These are phyloP conservation scores for Exophiala mesophila DNA, from an alignment of 2,329 filamentous ascomycete species.

Conservation along the genomic window DNA sequence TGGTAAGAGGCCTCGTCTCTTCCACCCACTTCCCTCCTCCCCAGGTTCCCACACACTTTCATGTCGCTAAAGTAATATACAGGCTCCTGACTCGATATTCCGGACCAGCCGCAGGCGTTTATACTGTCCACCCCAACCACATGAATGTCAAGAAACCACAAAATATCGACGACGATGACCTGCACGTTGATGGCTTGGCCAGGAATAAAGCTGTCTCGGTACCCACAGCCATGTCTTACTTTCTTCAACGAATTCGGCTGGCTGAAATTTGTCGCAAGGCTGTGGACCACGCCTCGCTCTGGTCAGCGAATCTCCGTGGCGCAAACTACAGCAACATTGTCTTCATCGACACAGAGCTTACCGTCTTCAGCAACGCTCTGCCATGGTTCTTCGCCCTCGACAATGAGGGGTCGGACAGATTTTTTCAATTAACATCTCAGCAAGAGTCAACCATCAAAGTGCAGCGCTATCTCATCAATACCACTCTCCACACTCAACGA, in stretches of 20 bases:
- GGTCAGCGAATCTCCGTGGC: not conserved
- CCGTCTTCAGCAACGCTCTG: not conserved
- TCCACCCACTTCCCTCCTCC: too few relatives aligned
- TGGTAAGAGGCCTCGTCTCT: not conserved
- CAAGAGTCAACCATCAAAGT: not conserved
- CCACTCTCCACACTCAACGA: not conserved
- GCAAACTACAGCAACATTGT: slow-evolving; percentile 1
- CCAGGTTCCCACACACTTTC: not conserved
- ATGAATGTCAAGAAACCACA: not conserved
- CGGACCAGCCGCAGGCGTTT: not conserved
- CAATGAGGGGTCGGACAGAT: not conserved
- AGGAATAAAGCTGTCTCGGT: not conserved
- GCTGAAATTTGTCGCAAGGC: not conserved
- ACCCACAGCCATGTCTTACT: not conserved
- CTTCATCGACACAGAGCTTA: not conserved
- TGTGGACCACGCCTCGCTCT: not conserved
- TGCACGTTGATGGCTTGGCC: not conserved
- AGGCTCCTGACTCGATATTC: not conserved
- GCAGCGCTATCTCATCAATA: slow-evolving; percentile 1
- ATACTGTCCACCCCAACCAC: not conserved
- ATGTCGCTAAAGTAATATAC: not conserved
- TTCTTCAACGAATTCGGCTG: not conserved
- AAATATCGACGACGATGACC: not conserved
- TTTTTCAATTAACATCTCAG: not conserved
- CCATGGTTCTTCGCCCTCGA: not conserved